Evolutionary conservation across 139 green algal species (phyloP), one percentile per base, ranked within the genome.

Genomic region (Yamagishiella unicocca): DNA sequence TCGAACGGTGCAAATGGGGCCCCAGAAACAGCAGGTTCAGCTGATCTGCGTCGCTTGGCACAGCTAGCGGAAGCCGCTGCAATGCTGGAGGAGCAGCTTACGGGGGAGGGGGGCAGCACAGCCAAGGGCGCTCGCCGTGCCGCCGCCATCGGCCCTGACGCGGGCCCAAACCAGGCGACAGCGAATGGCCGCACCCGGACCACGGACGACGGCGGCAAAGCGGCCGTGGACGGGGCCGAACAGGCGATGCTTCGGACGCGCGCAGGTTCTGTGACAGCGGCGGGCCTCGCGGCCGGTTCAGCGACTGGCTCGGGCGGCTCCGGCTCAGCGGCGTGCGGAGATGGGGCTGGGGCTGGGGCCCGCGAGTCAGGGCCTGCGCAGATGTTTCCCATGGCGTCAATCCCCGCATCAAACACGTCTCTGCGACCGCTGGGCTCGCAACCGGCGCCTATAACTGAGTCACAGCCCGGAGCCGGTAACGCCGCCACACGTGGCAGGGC

Each of bases 31-130:
- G 31, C 37, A 1, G 61, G 40, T 21, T 86, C 80, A 1, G 80
- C 80, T 0, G 80, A 84, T 40, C 55, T 84, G 2, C 55, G 78
- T 22, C 78, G 80, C 2, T 45, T 86, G 43, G 80, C 80, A 31
- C 80, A 86, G 64, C 64, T 86, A 2, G 80, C 80, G 2, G 80
- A 77, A 33, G 80, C 80, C 31, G 80, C 80, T 0, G 80, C 80
- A 19, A 67, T 86, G 31, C 64, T 86, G 45, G 80, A 86, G 66
- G 80, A 82, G 74, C 74, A 82, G 45, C 31, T 68, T 19, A 50
- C 10, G 19, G 27, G 46, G 42, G 42, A 80, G 27, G n/a, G 72
- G 43, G 42, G 8, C 72, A 42, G 64, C 64, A 21, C 64, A 42
- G 58, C 19, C 58, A 67, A n/a, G 19, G 58, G 19, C 6, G 58